phyloP scores from a whole-genome alignment of 768 basidiomycete genomes.

The Lactarius sanguifluus region DNA sequence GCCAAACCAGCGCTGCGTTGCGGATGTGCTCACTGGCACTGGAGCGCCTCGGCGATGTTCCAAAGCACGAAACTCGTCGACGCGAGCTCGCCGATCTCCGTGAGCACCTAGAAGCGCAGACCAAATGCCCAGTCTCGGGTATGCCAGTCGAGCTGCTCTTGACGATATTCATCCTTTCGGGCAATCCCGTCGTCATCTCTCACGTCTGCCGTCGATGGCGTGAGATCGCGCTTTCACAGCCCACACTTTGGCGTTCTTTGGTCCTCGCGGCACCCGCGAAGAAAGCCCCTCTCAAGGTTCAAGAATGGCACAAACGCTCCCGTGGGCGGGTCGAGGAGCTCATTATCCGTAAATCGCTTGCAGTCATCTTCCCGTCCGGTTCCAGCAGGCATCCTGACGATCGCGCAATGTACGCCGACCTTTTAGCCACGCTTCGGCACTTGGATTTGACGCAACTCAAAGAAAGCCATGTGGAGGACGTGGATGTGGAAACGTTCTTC shows the following conservation, averaged over 20 bases:
- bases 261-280: constrained; percentile 43
- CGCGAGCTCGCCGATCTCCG: constrained; percentile 33
- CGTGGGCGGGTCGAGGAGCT: constrained; percentile 43
- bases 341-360: constrained; percentile 13
- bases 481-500: constrained; percentile 7
- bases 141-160: constrained; percentile 69
- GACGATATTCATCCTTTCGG: constrained; percentile 50
- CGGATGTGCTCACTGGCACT: constrained; percentile 64
- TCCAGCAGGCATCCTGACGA: neutral
- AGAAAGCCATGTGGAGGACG: constrained; percentile 8
- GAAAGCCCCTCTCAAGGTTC: constrained; percentile 51
- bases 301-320: constrained; percentile 59
- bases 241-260: constrained; percentile 63
- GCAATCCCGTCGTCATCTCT: constrained; percentile 50
- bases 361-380: constrained; percentile 32
- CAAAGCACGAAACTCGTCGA: constrained; percentile 42
- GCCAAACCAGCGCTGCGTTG: constrained; percentile 51
- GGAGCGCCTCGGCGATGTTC: constrained; percentile 46
- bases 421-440: constrained; percentile 4
- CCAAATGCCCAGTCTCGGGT: constrained; percentile 26
- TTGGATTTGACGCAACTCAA: constrained; percentile 15
- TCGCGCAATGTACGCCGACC: constrained; percentile 22
- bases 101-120: constrained; percentile 8
- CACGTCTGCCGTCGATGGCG: constrained; percentile 69
- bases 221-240: constrained; percentile 47